phyloP scores from a whole-genome alignment of 345 rosid genomes.

The Microthlaspi erraticum region DNA sequence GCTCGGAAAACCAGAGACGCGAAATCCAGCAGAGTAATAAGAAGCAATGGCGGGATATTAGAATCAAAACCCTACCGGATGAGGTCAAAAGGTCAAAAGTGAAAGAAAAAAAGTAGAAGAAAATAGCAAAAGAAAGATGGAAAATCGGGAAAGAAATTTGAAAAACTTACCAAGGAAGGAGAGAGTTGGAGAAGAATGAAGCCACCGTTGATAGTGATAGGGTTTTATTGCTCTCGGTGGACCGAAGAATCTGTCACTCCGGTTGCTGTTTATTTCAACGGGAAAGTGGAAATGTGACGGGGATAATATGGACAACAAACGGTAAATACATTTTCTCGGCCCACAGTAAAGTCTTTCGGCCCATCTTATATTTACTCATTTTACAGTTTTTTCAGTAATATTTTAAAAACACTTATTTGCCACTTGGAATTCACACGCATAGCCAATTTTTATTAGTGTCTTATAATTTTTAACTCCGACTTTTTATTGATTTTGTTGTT shows the following conservation, averaged over 20 bases:
- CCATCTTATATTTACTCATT: neutral
- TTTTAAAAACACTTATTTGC: too few relatives aligned
- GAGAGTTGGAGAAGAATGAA: constrained; percentile 41
- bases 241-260: neutral
- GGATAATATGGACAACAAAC: too few relatives aligned
- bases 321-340: neutral
- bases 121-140: neutral
- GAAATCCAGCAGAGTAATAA: neutral
- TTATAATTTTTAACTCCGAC: too few relatives aligned
- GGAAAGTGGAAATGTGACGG: neutral
- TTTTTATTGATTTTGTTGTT: too few relatives aligned
- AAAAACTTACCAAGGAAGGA: constrained; percentile 33
- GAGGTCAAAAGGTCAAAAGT: constrained; percentile 23
- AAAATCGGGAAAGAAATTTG: neutral
- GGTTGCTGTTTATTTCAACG: constrained; percentile 30
- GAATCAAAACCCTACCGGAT: constrained; percentile 23
- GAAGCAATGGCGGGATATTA: constrained; percentile 31
- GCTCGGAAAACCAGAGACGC: neutral
- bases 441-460: too few relatives aligned
- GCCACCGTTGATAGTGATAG: constrained; percentile 31
- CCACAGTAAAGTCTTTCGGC: constrained; percentile 30
- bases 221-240: constrained; percentile 6
- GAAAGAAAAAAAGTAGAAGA: neutral
- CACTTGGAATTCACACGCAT: too few relatives aligned
- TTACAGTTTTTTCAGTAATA: too few relatives aligned